Percentiles rank a stretch among this genome's conserved stretches.
Conservation (phyloP, 306 rosid species). For the Castanea crenata region DNA sequence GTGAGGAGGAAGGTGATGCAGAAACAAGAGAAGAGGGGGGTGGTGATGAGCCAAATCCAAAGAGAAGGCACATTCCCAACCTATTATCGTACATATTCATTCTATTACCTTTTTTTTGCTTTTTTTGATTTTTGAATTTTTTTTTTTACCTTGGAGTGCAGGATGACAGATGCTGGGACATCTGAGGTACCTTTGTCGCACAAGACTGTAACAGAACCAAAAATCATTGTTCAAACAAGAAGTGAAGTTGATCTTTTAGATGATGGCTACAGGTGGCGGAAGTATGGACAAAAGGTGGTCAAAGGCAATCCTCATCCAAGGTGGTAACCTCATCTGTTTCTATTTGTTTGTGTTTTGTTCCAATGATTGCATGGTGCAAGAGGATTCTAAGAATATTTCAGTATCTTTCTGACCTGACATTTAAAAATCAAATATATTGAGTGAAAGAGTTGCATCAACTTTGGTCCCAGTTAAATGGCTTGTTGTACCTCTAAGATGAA, state of each 20-base stretch:
- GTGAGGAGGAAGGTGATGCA: constrained; percentile 58
- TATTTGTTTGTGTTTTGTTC: constrained; percentile 12
- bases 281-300: constrained; percentile 97
- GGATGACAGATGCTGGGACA: constrained; percentile 60
- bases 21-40: constrained; percentile 59
- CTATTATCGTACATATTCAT: constrained; percentile 15
- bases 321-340: constrained; percentile 37
- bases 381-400: not conserved
- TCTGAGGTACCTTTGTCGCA: constrained; percentile 64
- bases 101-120: not conserved
- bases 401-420: not conserved
- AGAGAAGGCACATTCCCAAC: constrained; percentile 62
- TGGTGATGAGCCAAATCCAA: constrained; percentile 71
- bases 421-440: constrained; percentile 9
- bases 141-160: constrained; percentile 36
- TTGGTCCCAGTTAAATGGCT: constrained; percentile 1
- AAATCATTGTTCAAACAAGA: constrained; percentile 92
- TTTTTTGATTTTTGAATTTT: constrained; percentile 12
- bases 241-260: constrained; percentile 95
- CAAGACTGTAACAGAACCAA: constrained; percentile 86
- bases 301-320: constrained; percentile 99
- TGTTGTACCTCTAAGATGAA: not conserved
- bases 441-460: constrained; percentile 2
- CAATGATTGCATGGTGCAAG: not conserved
- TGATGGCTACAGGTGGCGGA: constrained; percentile 98